These are phyloP conservation scores for Cryptococcus maquisensis DNA, from an alignment of 1,284 basidiomycete genomes.

Conservation along the genomic window DNA sequence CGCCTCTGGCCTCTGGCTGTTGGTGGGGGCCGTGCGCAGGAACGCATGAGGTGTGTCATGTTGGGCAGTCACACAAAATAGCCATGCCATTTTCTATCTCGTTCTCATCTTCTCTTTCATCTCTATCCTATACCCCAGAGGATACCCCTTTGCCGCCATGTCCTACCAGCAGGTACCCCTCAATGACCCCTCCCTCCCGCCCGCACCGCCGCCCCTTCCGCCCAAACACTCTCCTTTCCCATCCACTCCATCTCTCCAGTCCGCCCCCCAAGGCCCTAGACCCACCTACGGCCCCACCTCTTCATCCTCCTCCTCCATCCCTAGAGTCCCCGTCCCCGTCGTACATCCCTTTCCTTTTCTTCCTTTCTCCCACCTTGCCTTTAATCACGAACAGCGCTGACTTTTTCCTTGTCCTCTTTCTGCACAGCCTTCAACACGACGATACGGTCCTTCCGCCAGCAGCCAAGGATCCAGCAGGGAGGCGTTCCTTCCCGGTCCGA, in stretches of 20 bases:
- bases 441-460: constrained; percentile 36
- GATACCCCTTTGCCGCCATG: neutral
- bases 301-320: neutral
- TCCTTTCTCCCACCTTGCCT: neutral
- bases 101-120: neutral
- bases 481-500: neutral
- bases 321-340: neutral
- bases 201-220: neutral
- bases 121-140: neutral
- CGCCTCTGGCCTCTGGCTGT: too few species aligned
- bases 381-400: neutral
- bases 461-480: constrained; percentile 11
- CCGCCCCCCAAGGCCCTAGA: neutral
- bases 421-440: constrained; percentile 11
- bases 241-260: neutral
- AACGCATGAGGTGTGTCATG: too few species aligned
- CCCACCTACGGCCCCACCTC: neutral
- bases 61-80: too few species aligned
- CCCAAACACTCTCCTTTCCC: neutral
- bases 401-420: neutral
- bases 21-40: too few species aligned
- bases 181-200: neutral
- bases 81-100: too few species aligned
- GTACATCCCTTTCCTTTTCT: neutral
- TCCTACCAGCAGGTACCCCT: constrained; percentile 4